Base-by-base conservation (phyloP, 2,329 filamentous ascomycete species). In the Penicillium sp. region DNA sequence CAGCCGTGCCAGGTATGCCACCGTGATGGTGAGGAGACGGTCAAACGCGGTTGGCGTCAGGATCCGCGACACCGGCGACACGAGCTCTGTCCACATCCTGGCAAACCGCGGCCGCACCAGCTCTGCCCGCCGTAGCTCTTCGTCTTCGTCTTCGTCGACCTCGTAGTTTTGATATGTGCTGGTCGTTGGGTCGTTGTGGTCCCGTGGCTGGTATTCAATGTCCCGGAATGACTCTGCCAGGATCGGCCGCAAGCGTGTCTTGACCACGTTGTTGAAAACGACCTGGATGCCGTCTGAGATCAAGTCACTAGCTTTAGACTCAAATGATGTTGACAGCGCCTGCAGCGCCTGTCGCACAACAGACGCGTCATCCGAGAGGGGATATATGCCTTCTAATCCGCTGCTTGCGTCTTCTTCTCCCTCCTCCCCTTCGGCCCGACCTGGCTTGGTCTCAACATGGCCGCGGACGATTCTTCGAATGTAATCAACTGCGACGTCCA, bases 401-500 rank as follows among this genome's bases (percentile, higher is more conserved):
- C 65, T 58, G 12, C 65, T 64, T 47, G 69, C 65, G 46, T 65
- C 45, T 14, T 21, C 30, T 20, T 28, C 50, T 47, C 66, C 69
- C 3, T 64, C 61, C 50, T 73, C 79, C 14, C 47, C 38, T 28
- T 48, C 47, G 3, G 46, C 56, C 6, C 28, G 18, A 21, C 11
- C 38, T 38, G 8, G 26, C 16, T 56, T 56, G 26, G 26, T 56
- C 6, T 58, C 56, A 24, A 92, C 77, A 48, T 88, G 85, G 33
- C 85, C 81, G 30, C 82, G 81, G 46, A 97, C 87, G 63, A 99
- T 97, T 55, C 93, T 88, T 16, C 85, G 83, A 51, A 97, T 83
- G 72, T 99, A 99, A 68, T 97, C 91, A 60, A 90, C 90, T 9
- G 91, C 88, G 59, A 96, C 84, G 69, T 99, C 93, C 24, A 99